Conservation (phyloP, 192 early-diverging fungal species). For the Geranomyces variabilis region DNA sequence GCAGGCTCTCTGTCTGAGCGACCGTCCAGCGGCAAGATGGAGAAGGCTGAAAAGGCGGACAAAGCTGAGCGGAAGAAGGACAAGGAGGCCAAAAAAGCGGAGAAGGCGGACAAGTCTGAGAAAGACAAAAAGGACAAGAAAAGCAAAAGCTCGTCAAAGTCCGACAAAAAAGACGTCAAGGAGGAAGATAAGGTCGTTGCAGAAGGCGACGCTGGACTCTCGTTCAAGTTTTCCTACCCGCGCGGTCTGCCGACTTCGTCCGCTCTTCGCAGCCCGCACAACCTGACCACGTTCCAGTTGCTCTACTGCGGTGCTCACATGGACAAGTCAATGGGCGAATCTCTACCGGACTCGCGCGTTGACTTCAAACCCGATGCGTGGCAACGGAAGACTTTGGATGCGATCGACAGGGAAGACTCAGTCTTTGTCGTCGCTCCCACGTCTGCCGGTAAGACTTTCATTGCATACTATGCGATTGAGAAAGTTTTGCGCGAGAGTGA, state of each 20-base stretch:
- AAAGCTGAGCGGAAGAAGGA: neutral
- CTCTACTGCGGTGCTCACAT: slow-evolving; percentile 36
- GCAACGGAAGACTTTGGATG: slow-evolving; percentile 45
- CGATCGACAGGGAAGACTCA: slow-evolving; percentile 43
- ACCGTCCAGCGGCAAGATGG: neutral
- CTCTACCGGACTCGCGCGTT: slow-evolving; percentile 34
- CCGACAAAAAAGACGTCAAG: slow-evolving; percentile 9
- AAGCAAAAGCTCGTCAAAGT: slow-evolving; percentile 1
- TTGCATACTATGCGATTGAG: slow-evolving; percentile 56
- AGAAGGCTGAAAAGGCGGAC: neutral
- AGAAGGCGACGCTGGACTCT: slow-evolving; percentile 13
- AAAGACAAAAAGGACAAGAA: slow-evolving; percentile 18
- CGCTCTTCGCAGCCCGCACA: slow-evolving; percentile 11
- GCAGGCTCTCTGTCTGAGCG: neutral
- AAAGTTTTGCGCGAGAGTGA: slow-evolving; percentile 43
- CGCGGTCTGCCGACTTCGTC: slow-evolving; percentile 12
- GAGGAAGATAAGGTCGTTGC: neutral
- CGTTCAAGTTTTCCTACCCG: slow-evolving; percentile 28
- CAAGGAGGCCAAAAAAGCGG: neutral
- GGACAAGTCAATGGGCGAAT: slow-evolving; percentile 38
- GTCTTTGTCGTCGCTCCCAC: slow-evolving; percentile 49
- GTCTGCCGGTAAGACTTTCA: slow-evolving; percentile 51
- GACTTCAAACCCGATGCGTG: slow-evolving; percentile 48
- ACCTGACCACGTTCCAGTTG: slow-evolving; percentile 37
- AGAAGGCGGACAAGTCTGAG: slow-evolving; percentile 2